phyloP scores from a whole-genome alignment of 768 basidiomycete genomes.

The Suillus ampliporus region DNA sequence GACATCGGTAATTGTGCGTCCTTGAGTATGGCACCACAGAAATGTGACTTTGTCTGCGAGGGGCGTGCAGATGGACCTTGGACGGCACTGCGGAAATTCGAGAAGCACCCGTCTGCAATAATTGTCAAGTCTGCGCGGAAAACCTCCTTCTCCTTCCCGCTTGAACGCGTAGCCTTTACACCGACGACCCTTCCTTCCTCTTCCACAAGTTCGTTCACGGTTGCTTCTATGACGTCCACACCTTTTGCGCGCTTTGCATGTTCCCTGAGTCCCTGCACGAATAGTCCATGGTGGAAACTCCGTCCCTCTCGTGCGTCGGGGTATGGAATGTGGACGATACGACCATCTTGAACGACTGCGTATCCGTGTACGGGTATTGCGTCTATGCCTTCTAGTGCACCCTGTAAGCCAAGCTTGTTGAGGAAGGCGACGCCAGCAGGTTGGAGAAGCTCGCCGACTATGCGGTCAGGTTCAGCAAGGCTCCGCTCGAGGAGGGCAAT shows the following conservation, averaged over 20 bases:
- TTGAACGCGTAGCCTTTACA: constrained; percentile 58
- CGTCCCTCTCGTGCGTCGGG: constrained; percentile 74
- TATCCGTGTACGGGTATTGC: constrained; percentile 85
- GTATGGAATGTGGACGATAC: constrained; percentile 88
- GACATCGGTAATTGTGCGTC: constrained; percentile 77
- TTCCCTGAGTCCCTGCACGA: constrained; percentile 79
- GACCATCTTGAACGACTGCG: constrained; percentile 66
- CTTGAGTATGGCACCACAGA: constrained; percentile 85
- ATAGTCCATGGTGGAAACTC: constrained; percentile 92
- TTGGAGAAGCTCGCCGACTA: constrained; percentile 96
- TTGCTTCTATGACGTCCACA: constrained; percentile 86
- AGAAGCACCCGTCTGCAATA: constrained; percentile 93
- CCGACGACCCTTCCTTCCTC: constrained; percentile 65
- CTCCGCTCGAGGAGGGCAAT: constrained; percentile 92
- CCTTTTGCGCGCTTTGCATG: constrained; percentile 63
- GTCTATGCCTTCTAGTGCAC: constrained; percentile 83
- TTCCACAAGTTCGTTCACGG: constrained; percentile 76
- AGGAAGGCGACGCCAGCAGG: constrained; percentile 87
- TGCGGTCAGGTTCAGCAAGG: constrained; percentile 90
- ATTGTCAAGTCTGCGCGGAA: constrained; percentile 81
- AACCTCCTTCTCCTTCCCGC: constrained; percentile 49
- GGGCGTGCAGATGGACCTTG: constrained; percentile 57
- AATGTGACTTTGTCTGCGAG: constrained; percentile 71
- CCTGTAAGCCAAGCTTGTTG: constrained; percentile 74
- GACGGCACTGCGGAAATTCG: constrained; percentile 81